These are phyloP conservation scores for Escallonia herrerae DNA, from an alignment of 129 eudicot genomes.

Conservation along the genomic window DNA sequence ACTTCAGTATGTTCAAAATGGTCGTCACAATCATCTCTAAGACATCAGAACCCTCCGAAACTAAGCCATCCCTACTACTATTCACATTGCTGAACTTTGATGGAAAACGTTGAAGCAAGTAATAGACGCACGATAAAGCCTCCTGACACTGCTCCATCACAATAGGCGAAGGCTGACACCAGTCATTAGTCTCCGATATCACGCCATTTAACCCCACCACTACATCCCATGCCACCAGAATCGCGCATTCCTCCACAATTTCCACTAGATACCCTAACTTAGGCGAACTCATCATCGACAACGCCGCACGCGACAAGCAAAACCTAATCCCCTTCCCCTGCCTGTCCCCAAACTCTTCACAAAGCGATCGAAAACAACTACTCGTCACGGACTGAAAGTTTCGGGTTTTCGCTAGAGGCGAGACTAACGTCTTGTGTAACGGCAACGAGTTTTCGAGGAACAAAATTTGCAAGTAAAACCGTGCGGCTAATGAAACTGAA, in stretches of 20 bases:
- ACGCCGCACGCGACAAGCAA: conserved; percentile 72
- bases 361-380: conserved; percentile 43
- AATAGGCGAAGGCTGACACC: conserved; percentile 72
- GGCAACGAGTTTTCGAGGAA: conserved; percentile 83
- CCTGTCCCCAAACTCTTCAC: conserved; percentile 63
- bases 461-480: conserved; percentile 60
- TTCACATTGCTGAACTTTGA: conserved; percentile 27
- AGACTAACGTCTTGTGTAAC: conserved; percentile 58
- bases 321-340: conserved; percentile 67
- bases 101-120: conserved; percentile 89
- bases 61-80: conserved; percentile 5
- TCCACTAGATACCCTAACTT: conserved; percentile 85
- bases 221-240: conserved; percentile 69
- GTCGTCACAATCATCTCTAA: conserved; percentile 49
- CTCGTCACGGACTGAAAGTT: conserved; percentile 36
- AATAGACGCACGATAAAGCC: conserved; percentile 85
- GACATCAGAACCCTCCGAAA: conserved; percentile 16
- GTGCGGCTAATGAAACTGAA: conserved; percentile 38
- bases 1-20: conserved; percentile 53
- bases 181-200: conserved; percentile 45
- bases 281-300: conserved; percentile 91
- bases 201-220: conserved; percentile 59
- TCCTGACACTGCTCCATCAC: conserved; percentile 99
- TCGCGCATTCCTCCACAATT: conserved; percentile 71
- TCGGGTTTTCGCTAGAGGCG: conserved; percentile 54